A percentile compares a stretch with the other conserved stretches of the same genome.
phyloP scores from a whole-genome alignment of 768 basidiomycete species.

The Rhodotorula toruloides region DNA sequence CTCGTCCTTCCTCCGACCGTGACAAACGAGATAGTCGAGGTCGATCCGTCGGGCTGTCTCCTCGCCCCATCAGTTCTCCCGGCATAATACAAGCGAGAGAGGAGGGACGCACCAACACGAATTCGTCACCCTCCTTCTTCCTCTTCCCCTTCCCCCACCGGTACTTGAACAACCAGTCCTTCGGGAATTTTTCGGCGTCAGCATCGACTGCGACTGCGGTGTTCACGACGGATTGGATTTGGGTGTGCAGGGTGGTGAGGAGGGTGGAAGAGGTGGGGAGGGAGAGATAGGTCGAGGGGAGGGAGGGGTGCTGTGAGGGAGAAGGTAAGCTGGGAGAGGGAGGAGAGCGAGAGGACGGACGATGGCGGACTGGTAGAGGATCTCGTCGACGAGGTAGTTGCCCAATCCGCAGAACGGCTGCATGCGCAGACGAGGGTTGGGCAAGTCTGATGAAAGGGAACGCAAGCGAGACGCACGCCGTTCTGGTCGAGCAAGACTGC shows the following conservation, averaged over 20 bases:
- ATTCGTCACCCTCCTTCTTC: slow-evolving; percentile 3
- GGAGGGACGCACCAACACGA: slow-evolving; percentile 14
- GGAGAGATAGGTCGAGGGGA: slow-evolving; percentile 32
- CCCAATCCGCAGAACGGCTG: slow-evolving; percentile 24
- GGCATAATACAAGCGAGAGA: background rate
- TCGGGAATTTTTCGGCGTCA: slow-evolving; percentile 39
- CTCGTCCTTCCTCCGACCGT: slow-evolving; percentile 42
- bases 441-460: no score
- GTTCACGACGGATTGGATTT: slow-evolving; percentile 35
- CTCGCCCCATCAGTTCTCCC: background rate
- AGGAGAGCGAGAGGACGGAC: background rate
- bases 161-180: slow-evolving; percentile 41
- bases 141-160: slow-evolving; percentile 43
- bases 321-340: no score
- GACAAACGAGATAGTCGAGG: slow-evolving; percentile 37
- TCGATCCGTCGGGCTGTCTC: slow-evolving; percentile 34
- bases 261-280: background rate
- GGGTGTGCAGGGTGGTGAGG: slow-evolving; percentile 30
- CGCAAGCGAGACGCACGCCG: slow-evolving; percentile 14
- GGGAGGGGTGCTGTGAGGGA: slow-evolving; percentile 37
- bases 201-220: slow-evolving; percentile 40
- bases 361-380: slow-evolving; percentile 41
- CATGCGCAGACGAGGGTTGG: no score
- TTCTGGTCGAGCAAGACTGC: slow-evolving; percentile 44
- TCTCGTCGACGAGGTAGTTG: slow-evolving; percentile 45